A percentile compares a stretch with the other conserved stretches of the same genome.
phyloP scores from a whole-genome alignment of 2,329 filamentous ascomycete species.

The Aspergillus flavus region DNA sequence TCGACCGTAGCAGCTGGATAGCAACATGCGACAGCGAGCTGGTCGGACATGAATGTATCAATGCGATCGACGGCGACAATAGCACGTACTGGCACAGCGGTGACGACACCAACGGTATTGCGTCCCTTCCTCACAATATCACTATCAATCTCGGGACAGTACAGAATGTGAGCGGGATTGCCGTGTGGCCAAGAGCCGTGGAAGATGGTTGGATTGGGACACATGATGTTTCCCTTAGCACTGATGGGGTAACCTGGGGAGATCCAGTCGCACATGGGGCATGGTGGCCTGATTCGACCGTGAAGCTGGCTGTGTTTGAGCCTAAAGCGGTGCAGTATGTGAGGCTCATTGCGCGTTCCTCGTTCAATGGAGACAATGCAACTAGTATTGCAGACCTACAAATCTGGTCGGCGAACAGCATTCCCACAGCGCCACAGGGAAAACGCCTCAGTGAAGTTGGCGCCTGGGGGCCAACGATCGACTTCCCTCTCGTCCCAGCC shows the following conservation, averaged over 20 bases:
- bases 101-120: neutral
- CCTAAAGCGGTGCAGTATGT: constrained; percentile 16
- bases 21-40: constrained; percentile 14
- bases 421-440: neutral
- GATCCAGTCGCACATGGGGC: constrained; percentile 18
- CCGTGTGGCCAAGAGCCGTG: constrained; percentile 12
- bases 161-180: constrained; percentile 20
- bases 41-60: constrained; percentile 6
- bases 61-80: constrained; percentile 17
- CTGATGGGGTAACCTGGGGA: constrained; percentile 10
- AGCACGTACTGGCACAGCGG: constrained; percentile 17
- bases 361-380: neutral
- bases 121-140: constrained; percentile 1
- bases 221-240: constrained; percentile 8
- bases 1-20: constrained; percentile 18
- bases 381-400: neutral
- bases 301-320: constrained; percentile 20
- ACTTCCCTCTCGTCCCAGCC: constrained; percentile 9
- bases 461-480: constrained; percentile 11
- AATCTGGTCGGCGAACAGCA: neutral
- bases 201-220: constrained; percentile 15
- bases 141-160: constrained; percentile 14
- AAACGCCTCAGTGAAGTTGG: neutral
- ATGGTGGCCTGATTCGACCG: constrained; percentile 17
- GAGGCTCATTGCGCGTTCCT: constrained; percentile 4